Evolutionary conservation across 495 filamentous ascomycete genomes (phyloP).

Genomic region (Glonium stellatum): DNA sequence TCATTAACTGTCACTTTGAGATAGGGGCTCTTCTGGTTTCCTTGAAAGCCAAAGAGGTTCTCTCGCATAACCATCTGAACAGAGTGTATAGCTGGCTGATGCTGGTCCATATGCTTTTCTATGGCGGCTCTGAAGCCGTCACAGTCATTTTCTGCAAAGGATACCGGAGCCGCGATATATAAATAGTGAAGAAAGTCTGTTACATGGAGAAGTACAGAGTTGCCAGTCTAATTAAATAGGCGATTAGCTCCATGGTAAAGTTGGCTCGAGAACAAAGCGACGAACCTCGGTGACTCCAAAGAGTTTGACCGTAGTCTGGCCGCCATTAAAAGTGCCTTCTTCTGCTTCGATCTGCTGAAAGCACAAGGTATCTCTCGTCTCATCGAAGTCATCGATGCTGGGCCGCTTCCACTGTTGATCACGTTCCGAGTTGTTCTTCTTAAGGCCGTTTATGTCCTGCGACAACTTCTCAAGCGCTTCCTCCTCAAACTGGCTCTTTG

Average conservation of each 20-base stretch:
- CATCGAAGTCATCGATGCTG: constrained; percentile 62
- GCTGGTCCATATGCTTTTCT: constrained; percentile 61
- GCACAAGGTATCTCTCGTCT: constrained; percentile 61
- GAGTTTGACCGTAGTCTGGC: constrained; percentile 69
- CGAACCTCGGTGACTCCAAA: constrained; percentile 94
- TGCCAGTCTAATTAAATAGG: constrained; percentile 49
- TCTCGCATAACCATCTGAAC: constrained; percentile 75
- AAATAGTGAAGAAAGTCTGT: constrained; percentile 95
- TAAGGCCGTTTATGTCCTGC: constrained; percentile 80
- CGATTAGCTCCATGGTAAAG: constrained; percentile 11
- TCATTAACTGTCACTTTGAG: constrained; percentile 88
- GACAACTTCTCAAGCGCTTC: constrained; percentile 91
- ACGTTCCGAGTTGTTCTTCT: constrained; percentile 77
- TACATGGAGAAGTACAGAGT: constrained; percentile 92
- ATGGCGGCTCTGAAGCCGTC: constrained; percentile 67
- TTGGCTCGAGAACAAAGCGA: neutral
- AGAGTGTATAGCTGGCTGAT: constrained; percentile 58
- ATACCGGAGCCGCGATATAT: constrained; percentile 81
- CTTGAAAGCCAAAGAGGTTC: constrained; percentile 87
- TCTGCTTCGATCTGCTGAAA: constrained; percentile 97
- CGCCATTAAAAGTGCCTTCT: constrained; percentile 69
- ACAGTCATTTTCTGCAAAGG: constrained; percentile 71
- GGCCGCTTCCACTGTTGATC: constrained; percentile 93
- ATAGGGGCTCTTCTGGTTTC: constrained; percentile 85
- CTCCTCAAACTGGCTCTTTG: constrained; percentile 83